Conservation (phyloP, 345 rosid species). For the Cardiospermum halicacabum region DNA sequence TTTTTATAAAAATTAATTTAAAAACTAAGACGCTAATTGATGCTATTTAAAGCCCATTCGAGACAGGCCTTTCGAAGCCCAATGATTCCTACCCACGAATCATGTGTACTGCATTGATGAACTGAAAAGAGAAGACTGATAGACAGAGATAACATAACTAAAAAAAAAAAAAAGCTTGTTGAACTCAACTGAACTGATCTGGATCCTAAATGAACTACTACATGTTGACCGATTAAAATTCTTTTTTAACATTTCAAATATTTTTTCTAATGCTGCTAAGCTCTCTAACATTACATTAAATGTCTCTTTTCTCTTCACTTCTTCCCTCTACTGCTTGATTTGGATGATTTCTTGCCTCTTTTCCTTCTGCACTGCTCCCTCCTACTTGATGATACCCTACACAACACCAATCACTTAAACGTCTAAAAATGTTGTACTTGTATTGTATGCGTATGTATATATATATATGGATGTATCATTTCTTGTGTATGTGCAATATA, state of each 20-base stretch:
- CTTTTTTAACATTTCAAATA: constrained; percentile 1
- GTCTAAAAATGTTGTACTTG: too few relatives aligned
- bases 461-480: too few relatives aligned
- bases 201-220: constrained; percentile 3
- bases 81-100: too few relatives aligned
- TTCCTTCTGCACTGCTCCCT: constrained; percentile 26
- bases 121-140: too few relatives aligned
- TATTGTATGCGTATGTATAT: too few relatives aligned
- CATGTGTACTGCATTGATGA: too few relatives aligned
- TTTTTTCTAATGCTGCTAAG: neutral
- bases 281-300: too few relatives aligned
- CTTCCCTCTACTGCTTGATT: constrained; percentile 39
- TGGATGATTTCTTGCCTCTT: constrained; percentile 43
- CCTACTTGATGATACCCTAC: constrained; percentile 48
- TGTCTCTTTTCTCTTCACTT: constrained; percentile 40
- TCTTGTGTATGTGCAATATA: too few relatives aligned
- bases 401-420: neutral
- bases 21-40: too few relatives aligned
- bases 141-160: constrained; percentile 1
- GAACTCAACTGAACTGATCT: constrained; percentile 5
- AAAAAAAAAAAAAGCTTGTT: neutral
- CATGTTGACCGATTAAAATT: neutral
- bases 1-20: too few relatives aligned
- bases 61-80: too few relatives aligned
- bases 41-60: too few relatives aligned